These are phyloP conservation scores for Leccinum uliginosum DNA, from an alignment of 768 basidiomycete species.

Conservation along the genomic window DNA sequence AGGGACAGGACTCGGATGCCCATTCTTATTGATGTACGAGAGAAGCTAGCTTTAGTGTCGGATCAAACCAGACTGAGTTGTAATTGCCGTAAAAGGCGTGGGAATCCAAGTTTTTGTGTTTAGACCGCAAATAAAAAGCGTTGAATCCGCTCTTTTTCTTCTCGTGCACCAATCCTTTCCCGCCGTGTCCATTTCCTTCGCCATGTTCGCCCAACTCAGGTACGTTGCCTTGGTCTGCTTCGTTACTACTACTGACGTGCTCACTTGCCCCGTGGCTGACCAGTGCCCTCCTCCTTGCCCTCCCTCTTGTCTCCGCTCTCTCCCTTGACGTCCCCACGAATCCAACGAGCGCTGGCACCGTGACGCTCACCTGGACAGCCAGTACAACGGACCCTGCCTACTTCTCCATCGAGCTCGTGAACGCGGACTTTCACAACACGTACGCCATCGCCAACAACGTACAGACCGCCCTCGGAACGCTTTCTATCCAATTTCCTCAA, in stretches of 20 bases:
- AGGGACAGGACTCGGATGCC: conserved; percentile 7
- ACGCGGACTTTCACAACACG: conserved; percentile 46
- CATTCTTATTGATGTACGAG: neutral
- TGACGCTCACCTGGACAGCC: conserved; percentile 48
- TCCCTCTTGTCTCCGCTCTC: conserved; percentile 44
- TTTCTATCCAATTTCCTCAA: conserved; percentile 42
- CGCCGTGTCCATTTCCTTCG: conserved; percentile 17
- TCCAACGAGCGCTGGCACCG: conserved; percentile 27
- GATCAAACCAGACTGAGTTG: conserved; percentile 10
- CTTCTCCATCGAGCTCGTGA: conserved; percentile 46
- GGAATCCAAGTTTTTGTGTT: conserved; percentile 14
- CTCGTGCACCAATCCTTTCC: no score
- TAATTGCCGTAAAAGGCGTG: conserved; percentile 14
- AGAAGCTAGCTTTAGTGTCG: neutral
- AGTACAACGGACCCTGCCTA: conserved; percentile 35
- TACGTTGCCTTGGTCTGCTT: conserved; percentile 16
- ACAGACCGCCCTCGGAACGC: conserved; percentile 26
- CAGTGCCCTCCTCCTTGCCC: conserved; percentile 42
- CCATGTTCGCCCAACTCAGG: conserved; percentile 52
- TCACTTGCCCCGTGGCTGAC: neutral
- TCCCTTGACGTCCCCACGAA: conserved; percentile 36
- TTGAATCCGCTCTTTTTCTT: neutral
- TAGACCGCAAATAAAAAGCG: conserved; percentile 22
- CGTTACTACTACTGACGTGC: no score
- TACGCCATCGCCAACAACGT: conserved; percentile 58